Conservation (phyloP, 2,329 filamentous ascomycete species). For the Fusarium compactum region DNA sequence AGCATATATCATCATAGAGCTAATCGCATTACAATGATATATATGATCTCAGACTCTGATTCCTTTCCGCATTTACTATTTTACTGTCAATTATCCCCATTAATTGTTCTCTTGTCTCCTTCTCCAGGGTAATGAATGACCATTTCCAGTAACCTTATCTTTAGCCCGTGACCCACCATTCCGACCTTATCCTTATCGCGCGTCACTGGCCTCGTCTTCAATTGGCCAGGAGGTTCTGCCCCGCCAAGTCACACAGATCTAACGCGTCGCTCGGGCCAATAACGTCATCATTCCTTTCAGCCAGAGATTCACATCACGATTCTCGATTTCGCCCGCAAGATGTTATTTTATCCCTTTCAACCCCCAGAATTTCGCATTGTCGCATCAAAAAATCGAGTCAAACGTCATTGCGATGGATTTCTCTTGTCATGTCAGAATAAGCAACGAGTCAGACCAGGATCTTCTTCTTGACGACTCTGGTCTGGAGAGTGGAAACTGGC, state of each 20-base stretch:
- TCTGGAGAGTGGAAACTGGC: constrained; percentile 23
- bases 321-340: neutral
- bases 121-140: neutral
- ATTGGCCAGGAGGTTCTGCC: neutral
- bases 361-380: neutral
- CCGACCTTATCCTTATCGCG: neutral
- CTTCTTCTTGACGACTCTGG: constrained; percentile 31
- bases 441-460: constrained; percentile 21
- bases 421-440: constrained; percentile 25
- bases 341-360: neutral
- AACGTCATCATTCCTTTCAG: constrained; percentile 18
- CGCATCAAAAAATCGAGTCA: accelerated
- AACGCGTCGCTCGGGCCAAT: neutral
- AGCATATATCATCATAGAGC: accelerated
- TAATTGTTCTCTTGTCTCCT: neutral
- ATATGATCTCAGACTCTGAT: neutral
- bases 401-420: constrained; percentile 8
- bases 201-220: accelerated
- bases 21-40: accelerated
- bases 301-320: constrained; percentile 2
- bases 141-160: neutral
- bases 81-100: neutral
- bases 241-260: neutral
- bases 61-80: neutral
- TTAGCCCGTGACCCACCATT: neutral